A percentile compares a stretch with the other conserved stretches of the same genome.
Evolutionary conservation across 2,329 filamentous ascomycete genomes (phyloP).

Genomic region (Colletotrichum somersetense): DNA sequence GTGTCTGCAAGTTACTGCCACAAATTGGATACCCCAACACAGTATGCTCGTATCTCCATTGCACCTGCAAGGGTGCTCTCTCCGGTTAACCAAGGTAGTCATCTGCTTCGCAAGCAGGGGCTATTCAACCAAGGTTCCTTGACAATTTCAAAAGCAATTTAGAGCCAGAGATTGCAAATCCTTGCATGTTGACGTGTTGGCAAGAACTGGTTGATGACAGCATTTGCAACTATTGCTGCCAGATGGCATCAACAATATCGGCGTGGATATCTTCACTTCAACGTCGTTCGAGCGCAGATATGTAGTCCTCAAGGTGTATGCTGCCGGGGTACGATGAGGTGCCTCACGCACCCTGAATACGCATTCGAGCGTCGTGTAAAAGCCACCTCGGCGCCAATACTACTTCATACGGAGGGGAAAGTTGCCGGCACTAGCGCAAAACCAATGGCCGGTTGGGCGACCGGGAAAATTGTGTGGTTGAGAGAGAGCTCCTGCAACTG

Average conservation of each 20-base stretch:
- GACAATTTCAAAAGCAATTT: neutral
- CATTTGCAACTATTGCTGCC: neutral
- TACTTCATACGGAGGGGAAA: neutral
- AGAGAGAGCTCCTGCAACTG: neutral
- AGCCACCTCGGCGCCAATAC: neutral
- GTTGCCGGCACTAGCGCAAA: constrained; percentile 3
- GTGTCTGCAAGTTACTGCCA: neutral
- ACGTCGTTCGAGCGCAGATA: neutral
- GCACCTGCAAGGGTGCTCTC: neutral
- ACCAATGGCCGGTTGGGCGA: neutral
- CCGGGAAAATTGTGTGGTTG: constrained; percentile 5
- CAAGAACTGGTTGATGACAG: neutral
- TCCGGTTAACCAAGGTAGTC: neutral
- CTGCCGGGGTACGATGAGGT: neutral
- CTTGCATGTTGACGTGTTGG: neutral
- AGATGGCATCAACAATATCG: neutral
- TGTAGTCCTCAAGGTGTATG: neutral
- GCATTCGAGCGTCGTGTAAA: neutral
- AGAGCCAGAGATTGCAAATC: neutral
- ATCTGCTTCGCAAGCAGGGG: neutral
- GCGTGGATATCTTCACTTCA: neutral
- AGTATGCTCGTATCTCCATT: neutral
- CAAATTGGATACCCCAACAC: neutral
- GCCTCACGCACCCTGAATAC: neutral
- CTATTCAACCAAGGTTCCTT: neutral